Evolutionary conservation across 2,329 filamentous ascomycete species (phyloP), one percentile per base, ranked within the genome.

Genomic region (Nemania sp.): DNA sequence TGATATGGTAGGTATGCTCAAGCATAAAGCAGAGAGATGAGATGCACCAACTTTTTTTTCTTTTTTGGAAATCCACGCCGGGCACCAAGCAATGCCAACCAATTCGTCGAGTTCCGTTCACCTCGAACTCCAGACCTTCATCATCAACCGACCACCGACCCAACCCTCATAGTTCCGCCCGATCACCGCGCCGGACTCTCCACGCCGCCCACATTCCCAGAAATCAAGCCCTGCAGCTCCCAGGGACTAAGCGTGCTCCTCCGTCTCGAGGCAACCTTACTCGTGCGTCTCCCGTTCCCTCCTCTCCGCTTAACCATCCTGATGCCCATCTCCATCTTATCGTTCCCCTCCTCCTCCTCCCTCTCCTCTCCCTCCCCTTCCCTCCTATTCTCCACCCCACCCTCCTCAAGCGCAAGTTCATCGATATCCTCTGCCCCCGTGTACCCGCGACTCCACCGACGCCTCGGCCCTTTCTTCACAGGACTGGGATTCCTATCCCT

Each of bases 221-320:
- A 84, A 72, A 90, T 90, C 76, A 92, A 77, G 52, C 86, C 88
- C 80, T 92, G 87, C 75, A 94, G 80, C 79, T 95, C 92, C 84
- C 90, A 91, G 2, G 91, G 89, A 74, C 88, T 93, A 35, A 95
- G 81, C 22, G 92, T 94, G 75, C 91, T 93, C 77, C 92, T 86
- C 76, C 92, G 85, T 76, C 91, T 83, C 67, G 86, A 90, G 2
- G 88, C 84, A 8, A 78, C 82, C 81, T 82, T 90, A 78, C 77
- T 89, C 74, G 78, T 83, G 77, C 81, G 86, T 29, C 49, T 52
- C 77, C 79, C 82, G 74, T n/a, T n/a, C n/a, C 83, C 83, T 3
- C 79, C 77, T 58, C 73, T 71, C 49, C 73, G 66, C 47, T 67
- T 73, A 29, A 32, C 60, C 32, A 56, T 8, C 18, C 20, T 29